These are phyloP conservation scores for Lecanicillium sp. DNA, from an alignment of 2,329 filamentous ascomycete genomes.

Conservation along the genomic window DNA sequence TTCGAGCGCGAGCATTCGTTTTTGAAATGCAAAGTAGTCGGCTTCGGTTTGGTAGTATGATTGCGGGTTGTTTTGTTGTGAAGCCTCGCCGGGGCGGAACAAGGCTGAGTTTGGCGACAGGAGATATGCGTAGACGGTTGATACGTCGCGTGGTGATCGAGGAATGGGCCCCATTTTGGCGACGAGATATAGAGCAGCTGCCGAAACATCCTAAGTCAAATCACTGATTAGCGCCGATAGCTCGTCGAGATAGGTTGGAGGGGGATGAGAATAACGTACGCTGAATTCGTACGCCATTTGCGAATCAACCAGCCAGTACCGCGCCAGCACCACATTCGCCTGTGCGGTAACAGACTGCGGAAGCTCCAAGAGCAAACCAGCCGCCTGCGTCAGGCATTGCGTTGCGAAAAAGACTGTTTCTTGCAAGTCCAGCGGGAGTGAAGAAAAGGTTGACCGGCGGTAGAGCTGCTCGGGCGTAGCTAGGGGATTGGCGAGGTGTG, in stretches of 20 bases:
- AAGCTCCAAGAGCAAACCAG: constrained; percentile 72
- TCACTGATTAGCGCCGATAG: no score
- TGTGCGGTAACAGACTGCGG: constrained; percentile 81
- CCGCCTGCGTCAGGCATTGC: constrained; percentile 66
- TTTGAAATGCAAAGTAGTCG: constrained; percentile 57
- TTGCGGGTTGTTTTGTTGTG: constrained; percentile 32
- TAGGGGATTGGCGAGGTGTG: constrained; percentile 61
- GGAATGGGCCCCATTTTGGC: constrained; percentile 75
- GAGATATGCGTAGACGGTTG: constrained; percentile 81
- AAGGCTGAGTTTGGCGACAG: constrained; percentile 52
- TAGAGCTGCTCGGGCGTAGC: constrained; percentile 64
- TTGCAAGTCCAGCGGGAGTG: constrained; percentile 60
- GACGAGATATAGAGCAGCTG: constrained; percentile 70
- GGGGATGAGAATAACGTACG: no score
- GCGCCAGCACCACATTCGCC: constrained; percentile 71
- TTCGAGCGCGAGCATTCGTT: constrained; percentile 64
- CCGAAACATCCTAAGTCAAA: constrained; percentile 61
- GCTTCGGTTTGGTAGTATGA: constrained; percentile 66
- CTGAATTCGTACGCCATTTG: constrained; percentile 51
- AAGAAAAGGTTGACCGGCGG: constrained; percentile 43
- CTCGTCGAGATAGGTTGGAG: no score
- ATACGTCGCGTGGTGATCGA: constrained; percentile 67
- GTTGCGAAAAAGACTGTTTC: constrained; percentile 64
- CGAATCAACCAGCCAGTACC: constrained; percentile 64
- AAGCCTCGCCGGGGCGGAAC: constrained; percentile 30